Conservation (phyloP, 306 rosid species). For the Phaseolus lunatus region DNA sequence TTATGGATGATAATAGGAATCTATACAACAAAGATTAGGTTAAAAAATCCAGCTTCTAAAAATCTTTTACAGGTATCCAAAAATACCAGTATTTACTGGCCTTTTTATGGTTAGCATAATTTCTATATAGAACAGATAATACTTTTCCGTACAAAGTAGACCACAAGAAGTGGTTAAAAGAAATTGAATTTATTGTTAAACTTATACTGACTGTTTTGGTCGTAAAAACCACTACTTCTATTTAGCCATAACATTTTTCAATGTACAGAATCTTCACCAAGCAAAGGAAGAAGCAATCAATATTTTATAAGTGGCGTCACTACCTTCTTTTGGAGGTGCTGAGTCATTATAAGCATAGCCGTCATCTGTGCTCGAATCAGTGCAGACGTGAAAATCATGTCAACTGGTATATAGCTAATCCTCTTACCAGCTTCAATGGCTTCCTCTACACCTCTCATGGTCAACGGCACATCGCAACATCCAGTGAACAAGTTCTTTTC, state of each 20-base stretch:
- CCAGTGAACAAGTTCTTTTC: slow-evolving; percentile 97
- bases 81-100: neutral
- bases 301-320: neutral
- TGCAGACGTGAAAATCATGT: slow-evolving; percentile 79
- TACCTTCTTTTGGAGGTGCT: slow-evolving; percentile 85
- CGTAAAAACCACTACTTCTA: neutral
- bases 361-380: slow-evolving; percentile 96
- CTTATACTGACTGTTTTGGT: too few relatives aligned
- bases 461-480: slow-evolving; percentile 95
- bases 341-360: slow-evolving; percentile 98
- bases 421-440: slow-evolving; percentile 97
- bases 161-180: slow-evolving; percentile 1
- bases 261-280: slow-evolving; percentile 13
- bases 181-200: neutral
- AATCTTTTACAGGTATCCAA: neutral
- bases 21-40: slow-evolving; percentile 48
- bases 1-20: slow-evolving; percentile 83
- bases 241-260: neutral
- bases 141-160: too few relatives aligned
- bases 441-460: slow-evolving; percentile 90
- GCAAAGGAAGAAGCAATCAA: neutral
- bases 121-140: slow-evolving; percentile 14
- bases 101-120: neutral
- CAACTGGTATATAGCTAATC: slow-evolving; percentile 87
- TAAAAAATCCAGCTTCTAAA: slow-evolving; percentile 35